phyloP scores from a whole-genome alignment of 2,329 filamentous ascomycete genomes.

The Simplicillium sp. region DNA sequence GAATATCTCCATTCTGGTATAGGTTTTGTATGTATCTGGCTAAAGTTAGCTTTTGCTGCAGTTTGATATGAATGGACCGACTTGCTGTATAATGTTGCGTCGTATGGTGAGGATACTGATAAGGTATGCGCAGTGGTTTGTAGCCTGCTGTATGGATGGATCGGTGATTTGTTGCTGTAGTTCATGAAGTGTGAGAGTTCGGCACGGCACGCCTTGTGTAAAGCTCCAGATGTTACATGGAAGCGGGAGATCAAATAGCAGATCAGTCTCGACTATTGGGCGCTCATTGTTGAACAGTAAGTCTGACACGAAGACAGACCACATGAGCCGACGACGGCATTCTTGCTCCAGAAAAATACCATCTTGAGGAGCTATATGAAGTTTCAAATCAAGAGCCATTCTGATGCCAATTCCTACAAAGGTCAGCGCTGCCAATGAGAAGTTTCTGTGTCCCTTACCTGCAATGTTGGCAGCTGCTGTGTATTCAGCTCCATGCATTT shows the following conservation, averaged over 20 bases:
- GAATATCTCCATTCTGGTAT: not conserved
- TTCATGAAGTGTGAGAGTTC: not conserved
- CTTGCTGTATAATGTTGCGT: not conserved
- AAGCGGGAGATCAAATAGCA: not conserved
- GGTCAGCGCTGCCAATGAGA: not conserved
- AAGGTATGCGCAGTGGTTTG: conserved; percentile 1
- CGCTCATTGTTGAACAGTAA: not conserved
- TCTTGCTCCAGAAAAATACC: conserved; percentile 1
- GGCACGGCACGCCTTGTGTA: not conserved
- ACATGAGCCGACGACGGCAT: conserved; percentile 1
- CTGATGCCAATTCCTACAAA: not conserved
- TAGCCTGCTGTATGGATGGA: not conserved
- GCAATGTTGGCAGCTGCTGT: not conserved
- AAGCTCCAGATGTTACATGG: conserved; percentile 1
- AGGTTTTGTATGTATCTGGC: not conserved
- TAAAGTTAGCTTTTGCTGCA: not conserved
- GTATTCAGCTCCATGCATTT: not conserved
- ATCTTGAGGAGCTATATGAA: not conserved
- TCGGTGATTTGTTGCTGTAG: not conserved
- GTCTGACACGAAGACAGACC: not conserved
- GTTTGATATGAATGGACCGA: not conserved
- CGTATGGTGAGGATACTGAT: not conserved
- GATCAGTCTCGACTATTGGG: not conserved
- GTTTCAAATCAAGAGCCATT: not conserved
- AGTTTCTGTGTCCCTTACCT: not conserved